phyloP scores from a whole-genome alignment of 1,284 basidiomycete species.

The Irpex sp. region DNA sequence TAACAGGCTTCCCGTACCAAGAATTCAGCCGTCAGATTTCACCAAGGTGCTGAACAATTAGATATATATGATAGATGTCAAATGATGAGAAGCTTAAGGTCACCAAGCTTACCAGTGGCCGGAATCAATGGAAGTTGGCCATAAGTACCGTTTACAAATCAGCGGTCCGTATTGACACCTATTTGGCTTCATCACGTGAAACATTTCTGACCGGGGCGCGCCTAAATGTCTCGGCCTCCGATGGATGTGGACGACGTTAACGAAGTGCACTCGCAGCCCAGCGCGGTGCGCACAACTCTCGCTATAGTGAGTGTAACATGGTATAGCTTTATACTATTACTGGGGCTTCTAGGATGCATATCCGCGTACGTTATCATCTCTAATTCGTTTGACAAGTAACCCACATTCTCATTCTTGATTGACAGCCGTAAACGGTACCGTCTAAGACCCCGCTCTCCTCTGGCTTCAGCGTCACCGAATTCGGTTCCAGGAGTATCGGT shows the following conservation, averaged over 20 bases:
- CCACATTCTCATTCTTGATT: neutral
- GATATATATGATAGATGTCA: no score
- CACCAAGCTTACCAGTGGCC: no score
- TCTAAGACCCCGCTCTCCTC: constrained; percentile 59
- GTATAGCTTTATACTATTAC: constrained; percentile 71
- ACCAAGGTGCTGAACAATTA: no score
- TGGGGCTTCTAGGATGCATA: constrained; percentile 75
- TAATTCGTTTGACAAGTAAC: no score
- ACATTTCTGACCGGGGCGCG: constrained; percentile 12
- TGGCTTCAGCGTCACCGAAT: constrained; percentile 46
- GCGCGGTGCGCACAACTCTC: constrained; percentile 19
- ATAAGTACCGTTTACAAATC: neutral
- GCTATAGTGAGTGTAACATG: constrained; percentile 58
- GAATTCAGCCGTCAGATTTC: no score
- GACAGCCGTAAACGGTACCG: constrained; percentile 73
- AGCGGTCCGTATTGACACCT: neutral
- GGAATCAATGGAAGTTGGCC: neutral
- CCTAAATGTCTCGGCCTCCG: constrained; percentile 9
- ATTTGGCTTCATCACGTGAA: neutral
- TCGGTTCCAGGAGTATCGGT: constrained; percentile 85
- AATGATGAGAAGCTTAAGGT: no score
- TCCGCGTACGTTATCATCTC: constrained; percentile 62
- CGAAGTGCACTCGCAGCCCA: neutral
- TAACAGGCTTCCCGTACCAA: no score
- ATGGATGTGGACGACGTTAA: constrained; percentile 13